Percentiles rank a stretch among this genome's conserved stretches.
phyloP scores from a whole-genome alignment of 2,329 filamentous ascomycete genomes.

The Arachnomyces sp. region DNA sequence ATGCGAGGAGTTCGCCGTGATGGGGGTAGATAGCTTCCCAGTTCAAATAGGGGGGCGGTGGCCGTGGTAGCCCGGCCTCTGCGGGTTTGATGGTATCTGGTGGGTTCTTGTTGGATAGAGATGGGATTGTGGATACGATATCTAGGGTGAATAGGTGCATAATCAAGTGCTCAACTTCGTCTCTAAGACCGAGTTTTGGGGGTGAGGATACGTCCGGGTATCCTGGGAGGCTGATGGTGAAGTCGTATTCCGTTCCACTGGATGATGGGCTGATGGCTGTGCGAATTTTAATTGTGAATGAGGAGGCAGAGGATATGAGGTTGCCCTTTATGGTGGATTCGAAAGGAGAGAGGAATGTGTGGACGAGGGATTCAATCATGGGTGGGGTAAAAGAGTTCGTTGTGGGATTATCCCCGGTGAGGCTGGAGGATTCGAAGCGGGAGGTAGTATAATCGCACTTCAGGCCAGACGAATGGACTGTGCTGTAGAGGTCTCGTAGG shows the following conservation, averaged over 20 bases:
- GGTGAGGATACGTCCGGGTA: constrained; percentile 26
- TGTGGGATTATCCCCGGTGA: constrained; percentile 13
- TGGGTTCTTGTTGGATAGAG: constrained; percentile 5
- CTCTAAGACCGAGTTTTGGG: constrained; percentile 23
- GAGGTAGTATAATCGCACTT: constrained; percentile 19
- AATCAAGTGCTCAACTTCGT: constrained; percentile 27
- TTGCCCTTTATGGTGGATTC: constrained; percentile 34
- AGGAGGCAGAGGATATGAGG: constrained; percentile 26
- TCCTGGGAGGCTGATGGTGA: constrained; percentile 26
- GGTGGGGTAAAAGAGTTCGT: constrained; percentile 6
- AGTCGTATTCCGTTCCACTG: constrained; percentile 32
- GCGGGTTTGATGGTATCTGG: background rate
- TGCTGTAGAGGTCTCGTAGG: constrained; percentile 22
- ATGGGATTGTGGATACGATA: constrained; percentile 25
- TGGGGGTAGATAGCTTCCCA: constrained; percentile 23
- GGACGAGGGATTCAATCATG: constrained; percentile 34
- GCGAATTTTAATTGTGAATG: constrained; percentile 30
- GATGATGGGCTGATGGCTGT: constrained; percentile 26
- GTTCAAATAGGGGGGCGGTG: background rate
- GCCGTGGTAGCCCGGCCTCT: background rate
- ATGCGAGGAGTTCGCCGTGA: constrained; percentile 25
- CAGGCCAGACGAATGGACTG: constrained; percentile 27
- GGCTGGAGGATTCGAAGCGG: constrained; percentile 21
- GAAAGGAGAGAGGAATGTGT: constrained; percentile 33
- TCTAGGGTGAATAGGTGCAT: constrained; percentile 31